phyloP scores from a whole-genome alignment of 306 rosid genomes.

The Arachis hypogaea region DNA sequence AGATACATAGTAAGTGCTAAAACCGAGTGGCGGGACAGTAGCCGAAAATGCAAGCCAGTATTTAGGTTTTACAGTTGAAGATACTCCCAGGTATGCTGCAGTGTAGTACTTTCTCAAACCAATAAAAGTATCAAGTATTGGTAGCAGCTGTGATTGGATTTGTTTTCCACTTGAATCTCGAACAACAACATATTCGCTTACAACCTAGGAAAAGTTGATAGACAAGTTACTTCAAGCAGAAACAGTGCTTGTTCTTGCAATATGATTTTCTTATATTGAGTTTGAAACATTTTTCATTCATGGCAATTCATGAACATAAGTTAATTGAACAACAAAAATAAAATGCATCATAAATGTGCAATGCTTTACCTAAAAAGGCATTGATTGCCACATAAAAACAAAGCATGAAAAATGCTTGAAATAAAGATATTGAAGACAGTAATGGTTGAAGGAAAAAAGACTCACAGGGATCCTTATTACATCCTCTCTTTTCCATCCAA shows the following conservation, averaged over 20 bases:
- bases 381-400: not conserved
- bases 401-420: constrained; percentile 14
- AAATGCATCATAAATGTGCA: not conserved
- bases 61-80: constrained; percentile 54
- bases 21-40: constrained; percentile 86
- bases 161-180: constrained; percentile 68
- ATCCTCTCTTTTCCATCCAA: constrained; percentile 88
- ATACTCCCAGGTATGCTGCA: constrained; percentile 65
- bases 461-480: constrained; percentile 85
- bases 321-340: not conserved
- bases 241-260: constrained; percentile 21
- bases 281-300: constrained; percentile 6
- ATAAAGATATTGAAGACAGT: constrained; percentile 21
- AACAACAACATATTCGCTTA: constrained; percentile 60
- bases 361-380: not conserved
- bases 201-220: constrained; percentile 55
- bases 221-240: constrained; percentile 26
- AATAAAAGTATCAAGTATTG: constrained; percentile 51
- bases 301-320: constrained; percentile 9
- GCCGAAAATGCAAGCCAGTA: constrained; percentile 87
- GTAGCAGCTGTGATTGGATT: constrained; percentile 76
- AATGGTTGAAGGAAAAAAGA: constrained; percentile 7
- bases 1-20: constrained; percentile 75
- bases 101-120: constrained; percentile 57
- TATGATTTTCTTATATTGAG: constrained; percentile 20